Evolutionary conservation across 352 stramenopile species (phyloP), one percentile per base, ranked within the genome.

Genomic region (Globisporangium iwayamae): DNA sequence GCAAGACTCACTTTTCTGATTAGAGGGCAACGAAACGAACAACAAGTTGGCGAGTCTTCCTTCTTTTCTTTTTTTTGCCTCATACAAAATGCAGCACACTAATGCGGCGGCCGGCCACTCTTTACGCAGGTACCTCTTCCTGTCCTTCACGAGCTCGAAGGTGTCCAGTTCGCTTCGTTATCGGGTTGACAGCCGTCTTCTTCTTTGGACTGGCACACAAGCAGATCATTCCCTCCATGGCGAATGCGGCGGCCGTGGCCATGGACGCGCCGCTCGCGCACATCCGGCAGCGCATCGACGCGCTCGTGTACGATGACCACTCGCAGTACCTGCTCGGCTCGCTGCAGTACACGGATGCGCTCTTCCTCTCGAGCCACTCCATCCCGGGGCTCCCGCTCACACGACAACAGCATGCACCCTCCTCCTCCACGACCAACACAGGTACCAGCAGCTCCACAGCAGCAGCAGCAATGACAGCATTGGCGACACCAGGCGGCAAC

Each of bases 231-330:
- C 32, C 32, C 7, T 36, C 32, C 4, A 48, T 48, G 20, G 20
- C 47, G 51, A 56, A 28, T 38, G 62, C 50, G 56, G 60, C 61
- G n/a, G 60, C 60, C 16, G 50, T 77, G 65, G 65, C 65, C n/a
- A 66, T 70, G 62, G 70, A 68, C 46, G 72, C 74, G 45, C 64
- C 78, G 59, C 60, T 85, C 57, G 58, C 74, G 55, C 74, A 85
- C 69, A 68, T 85, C 30, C 73, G 76, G 11, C 72, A 79, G 64
- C 76, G 76, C 13, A 66, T 85, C n/a, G 76, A 85, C 54, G 76
- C 76, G 61, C 74, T 85, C 60, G 75, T 71, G 13, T 81, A 76
- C 53, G 76, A 81, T 57, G 70, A 74, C 36, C 71, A 82, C 57
- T 78, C 76, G 52, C 65, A 73, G 57, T 82, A 80, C 56, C 65